A percentile compares a stretch with the other conserved stretches of the same genome.
Conservation (phyloP, 208 protist genomes). For the Crithidia bombi region DNA sequence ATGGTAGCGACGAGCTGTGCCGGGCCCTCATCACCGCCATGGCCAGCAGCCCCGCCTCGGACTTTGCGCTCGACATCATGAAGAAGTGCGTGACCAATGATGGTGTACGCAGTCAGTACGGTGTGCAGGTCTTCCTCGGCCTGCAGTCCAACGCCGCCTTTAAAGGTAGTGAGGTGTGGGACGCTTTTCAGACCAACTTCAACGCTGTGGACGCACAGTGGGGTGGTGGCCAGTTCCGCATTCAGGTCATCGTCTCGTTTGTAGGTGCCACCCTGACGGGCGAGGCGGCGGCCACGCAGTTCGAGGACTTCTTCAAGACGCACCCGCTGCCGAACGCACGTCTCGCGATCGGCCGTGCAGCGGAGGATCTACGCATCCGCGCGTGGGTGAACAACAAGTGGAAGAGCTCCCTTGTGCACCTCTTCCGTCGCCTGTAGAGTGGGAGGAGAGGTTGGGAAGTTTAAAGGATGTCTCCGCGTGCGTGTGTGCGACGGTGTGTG, state of each 20-base stretch:
- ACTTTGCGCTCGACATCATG: slow-evolving; percentile 64
- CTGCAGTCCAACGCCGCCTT: slow-evolving; percentile 57
- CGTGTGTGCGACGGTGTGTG: too few relatives aligned
- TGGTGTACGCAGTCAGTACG: slow-evolving; percentile 82
- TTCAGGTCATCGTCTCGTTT: slow-evolving; percentile 76
- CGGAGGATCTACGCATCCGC: slow-evolving; percentile 67
- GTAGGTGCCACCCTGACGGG: slow-evolving; percentile 65
- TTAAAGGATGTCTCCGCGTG: too few relatives aligned
- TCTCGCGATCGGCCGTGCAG: slow-evolving; percentile 70
- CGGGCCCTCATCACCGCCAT: slow-evolving; percentile 66
- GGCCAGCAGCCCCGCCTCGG: slow-evolving; percentile 51
- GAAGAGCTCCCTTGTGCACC: slow-evolving; percentile 31
- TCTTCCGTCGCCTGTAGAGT: slow-evolving; percentile 19
- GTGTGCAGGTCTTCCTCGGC: slow-evolving; percentile 59
- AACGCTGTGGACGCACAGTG: slow-evolving; percentile 77
- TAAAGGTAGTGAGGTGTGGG: slow-evolving; percentile 56
- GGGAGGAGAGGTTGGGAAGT: background rate
- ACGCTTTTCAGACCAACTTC: slow-evolving; percentile 78
- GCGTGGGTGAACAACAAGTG: slow-evolving; percentile 68
- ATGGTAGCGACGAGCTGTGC: slow-evolving; percentile 77
- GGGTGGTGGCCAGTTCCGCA: slow-evolving; percentile 90
- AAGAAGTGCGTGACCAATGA: slow-evolving; percentile 66
- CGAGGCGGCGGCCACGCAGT: slow-evolving; percentile 56
- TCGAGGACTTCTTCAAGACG: slow-evolving; percentile 69
- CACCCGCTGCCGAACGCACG: slow-evolving; percentile 79